Evolutionary conservation across 768 basidiomycete genomes (phyloP).

Genomic region (Lepiota subincarnata): DNA sequence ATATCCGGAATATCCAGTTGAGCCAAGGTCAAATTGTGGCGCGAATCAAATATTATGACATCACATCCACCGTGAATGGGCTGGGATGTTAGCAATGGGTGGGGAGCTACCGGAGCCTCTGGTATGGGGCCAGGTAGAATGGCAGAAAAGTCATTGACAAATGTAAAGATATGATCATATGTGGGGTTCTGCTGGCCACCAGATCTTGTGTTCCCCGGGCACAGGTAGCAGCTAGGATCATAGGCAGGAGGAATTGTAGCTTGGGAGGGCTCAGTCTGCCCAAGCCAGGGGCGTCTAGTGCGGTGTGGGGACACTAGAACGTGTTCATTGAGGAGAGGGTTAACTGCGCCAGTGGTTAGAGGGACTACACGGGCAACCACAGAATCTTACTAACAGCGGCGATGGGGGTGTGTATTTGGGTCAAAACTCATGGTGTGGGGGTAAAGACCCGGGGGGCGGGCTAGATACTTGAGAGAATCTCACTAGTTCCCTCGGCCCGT

Average conservation of each 20-base stretch:
- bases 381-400: slow-evolving; percentile 49
- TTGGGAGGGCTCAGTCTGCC: slow-evolving; percentile 72
- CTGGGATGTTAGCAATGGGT: slow-evolving; percentile 59
- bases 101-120: slow-evolving; percentile 41
- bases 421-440: slow-evolving; percentile 6
- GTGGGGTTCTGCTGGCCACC: slow-evolving; percentile 65
- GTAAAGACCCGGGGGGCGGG: neutral
- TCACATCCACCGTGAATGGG: slow-evolving; percentile 84
- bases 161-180: slow-evolving; percentile 66
- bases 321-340: slow-evolving; percentile 73
- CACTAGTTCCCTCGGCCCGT: no score
- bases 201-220: slow-evolving; percentile 77
- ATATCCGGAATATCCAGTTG: slow-evolving; percentile 57
- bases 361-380: neutral
- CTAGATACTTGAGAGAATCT: neutral
- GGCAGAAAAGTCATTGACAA: slow-evolving; percentile 83
- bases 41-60: slow-evolving; percentile 81
- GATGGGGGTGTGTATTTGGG: slow-evolving; percentile 51
- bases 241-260: slow-evolving; percentile 50
- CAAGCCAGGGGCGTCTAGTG: slow-evolving; percentile 87
- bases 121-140: slow-evolving; percentile 64
- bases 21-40: slow-evolving; percentile 83
- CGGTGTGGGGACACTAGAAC: slow-evolving; percentile 88
- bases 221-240: slow-evolving; percentile 79
- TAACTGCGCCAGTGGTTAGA: slow-evolving; percentile 43